Evolutionary conservation across 768 basidiomycete species (phyloP).

Genomic region (Leccinum rimulosum): DNA sequence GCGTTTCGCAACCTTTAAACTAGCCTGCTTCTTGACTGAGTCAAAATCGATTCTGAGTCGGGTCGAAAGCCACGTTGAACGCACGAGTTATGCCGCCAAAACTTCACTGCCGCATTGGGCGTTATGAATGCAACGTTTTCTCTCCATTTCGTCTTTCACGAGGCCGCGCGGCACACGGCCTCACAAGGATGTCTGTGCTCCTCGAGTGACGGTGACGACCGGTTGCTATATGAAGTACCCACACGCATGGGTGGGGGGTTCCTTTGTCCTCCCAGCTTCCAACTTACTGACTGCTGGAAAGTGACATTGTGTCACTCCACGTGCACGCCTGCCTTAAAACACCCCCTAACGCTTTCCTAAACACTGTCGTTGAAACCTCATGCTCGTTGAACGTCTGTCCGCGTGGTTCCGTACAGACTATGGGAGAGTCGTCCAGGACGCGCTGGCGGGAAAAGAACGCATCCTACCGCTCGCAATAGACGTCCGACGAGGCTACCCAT

Average conservation of each 20-base stretch:
- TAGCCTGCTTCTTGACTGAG: not conserved
- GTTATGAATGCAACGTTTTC: constrained; percentile 19
- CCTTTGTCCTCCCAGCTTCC: not conserved
- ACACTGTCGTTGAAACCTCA: not conserved
- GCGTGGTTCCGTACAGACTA: constrained; percentile 13
- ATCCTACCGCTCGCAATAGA: constrained; percentile 43
- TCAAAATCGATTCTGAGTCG: not conserved
- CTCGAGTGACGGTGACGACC: constrained; percentile 1
- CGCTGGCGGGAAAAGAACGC: constrained; percentile 34
- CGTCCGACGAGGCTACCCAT: constrained; percentile 45
- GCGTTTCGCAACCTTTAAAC: no score
- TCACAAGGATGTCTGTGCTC: constrained; percentile 1
- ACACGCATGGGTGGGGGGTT: not conserved
- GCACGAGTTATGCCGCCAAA: not conserved
- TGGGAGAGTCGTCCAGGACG: constrained; percentile 14
- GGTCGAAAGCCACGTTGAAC: not conserved
- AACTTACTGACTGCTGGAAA: not conserved
- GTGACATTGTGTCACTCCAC: no score
- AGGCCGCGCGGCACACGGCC: constrained; percentile 3
- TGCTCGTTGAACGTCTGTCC: constrained; percentile 16
- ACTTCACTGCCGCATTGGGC: constrained; percentile 6
- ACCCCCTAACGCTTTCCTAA: not conserved
- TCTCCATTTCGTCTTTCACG: constrained; percentile 8
- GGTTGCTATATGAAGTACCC: constrained; percentile 15
- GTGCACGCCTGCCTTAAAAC: not conserved